Evolutionary conservation across 176 grass and related monocot genomes (phyloP), one percentile per base, ranked within the genome.

Genomic region (Themeda triandra): DNA sequence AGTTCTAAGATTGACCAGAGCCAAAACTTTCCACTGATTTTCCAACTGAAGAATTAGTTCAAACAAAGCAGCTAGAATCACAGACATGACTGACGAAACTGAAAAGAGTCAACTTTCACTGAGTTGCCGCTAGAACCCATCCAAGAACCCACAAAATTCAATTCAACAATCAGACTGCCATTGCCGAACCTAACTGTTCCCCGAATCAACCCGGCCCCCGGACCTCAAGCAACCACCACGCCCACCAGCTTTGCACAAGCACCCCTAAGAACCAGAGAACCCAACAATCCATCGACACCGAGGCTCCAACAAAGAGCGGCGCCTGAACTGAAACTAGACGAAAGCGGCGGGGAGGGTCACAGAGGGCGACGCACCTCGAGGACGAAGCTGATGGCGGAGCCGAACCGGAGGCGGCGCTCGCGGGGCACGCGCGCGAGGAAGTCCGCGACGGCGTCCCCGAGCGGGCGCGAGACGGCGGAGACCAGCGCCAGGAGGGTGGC

Each of bases 351-450:
- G 21, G 9, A 51, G 15, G 36, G 49, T 33, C 32, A 46, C 1
- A 4, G 17, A 19, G 7, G 29, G 29, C n/a, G 15, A 39, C 79
- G 42, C 45, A 93, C 96, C 96, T 94, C 87, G 35, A 95, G 72
- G 89, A 95, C 80, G 19, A 93, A 76, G 15, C 64, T 37, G 56
- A 95, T 35, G 15, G 91, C 71, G 41, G 81, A 80, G 66, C 91
- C 91, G 85, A 92, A 87, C 53, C 93, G 88, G 83, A 95, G 79
- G 63, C 85, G 91, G 81, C 87, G 81, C 73, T 94, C 93, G 6
- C 74, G 91, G 30, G 87, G 74, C 74, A 98, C 71, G 80, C 87
- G 87, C 68, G 85, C 19, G 77, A 83, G 83, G 86, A 93, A 98
- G 36, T 93, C 91, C 75, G 87, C 83, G 58, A 82, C 69, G 72